Base-by-base conservation (phyloP, 2,329 filamentous ascomycete genomes). In the Fusarium metavorans region DNA sequence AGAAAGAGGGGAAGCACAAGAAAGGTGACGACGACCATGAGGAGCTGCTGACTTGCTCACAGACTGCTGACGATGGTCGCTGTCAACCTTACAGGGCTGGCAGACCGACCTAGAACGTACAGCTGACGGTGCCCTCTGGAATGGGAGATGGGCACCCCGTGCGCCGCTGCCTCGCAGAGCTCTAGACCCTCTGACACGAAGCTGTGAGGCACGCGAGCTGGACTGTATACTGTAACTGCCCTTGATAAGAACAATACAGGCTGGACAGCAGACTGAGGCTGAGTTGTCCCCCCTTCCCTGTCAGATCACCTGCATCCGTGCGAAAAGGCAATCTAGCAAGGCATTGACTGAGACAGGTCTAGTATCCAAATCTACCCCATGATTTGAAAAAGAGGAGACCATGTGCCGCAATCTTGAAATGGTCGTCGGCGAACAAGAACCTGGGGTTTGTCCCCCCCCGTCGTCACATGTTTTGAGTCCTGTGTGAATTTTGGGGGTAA, bases 251-350 rank as follows among this genome's bases (percentile, higher is more conserved):
- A n/a, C n/a, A n/a, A n/a, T n/a, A 32, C 27, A 30, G 27, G 27
- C 27, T 30, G 20, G 16, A 25, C 20, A 20, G 45, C 45, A 43
- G 41, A 14, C 41, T 45, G 48, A 32, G 48, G 48, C 48, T 52
- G 48, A 52, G 48, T 8, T 52, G 48, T 18, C 23, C 48, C 48
- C 67, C 68, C 45, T 34, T 45, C 20, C 41, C 41, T 45, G 41
- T 45, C 41, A 43, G 62, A 74, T 74, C 72, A 74, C 68, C 71
- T 74, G 72, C 72, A 69, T 50, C 67, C 4, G 25, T 32, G 39
- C 35, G 43, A 39, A 66, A 61, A 62, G 41, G 59, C 20, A 50
- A 50, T 65, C 72, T 61, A 61, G 65, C 37, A 59, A n/a, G 18
- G 68, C 57, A 45, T 67, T 50, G 50, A 73, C 67, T 74, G 50